Evolutionary conservation across 805 yeast genomes (phyloP).

Genomic region (Candida qinlingensis): DNA sequence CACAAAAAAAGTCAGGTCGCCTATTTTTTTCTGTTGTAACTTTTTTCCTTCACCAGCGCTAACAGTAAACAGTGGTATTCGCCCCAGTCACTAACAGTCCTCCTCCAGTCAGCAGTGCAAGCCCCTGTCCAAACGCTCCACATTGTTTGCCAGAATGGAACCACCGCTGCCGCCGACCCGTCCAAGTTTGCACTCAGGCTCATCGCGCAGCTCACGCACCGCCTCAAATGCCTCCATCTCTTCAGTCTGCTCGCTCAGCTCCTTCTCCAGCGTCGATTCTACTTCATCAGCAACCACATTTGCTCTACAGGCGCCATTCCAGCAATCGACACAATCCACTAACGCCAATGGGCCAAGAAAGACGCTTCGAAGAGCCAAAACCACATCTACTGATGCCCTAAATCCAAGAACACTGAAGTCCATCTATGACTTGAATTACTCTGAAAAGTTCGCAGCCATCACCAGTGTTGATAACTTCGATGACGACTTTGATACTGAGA

Average conservation of each 20-base stretch:
- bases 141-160: conserved; percentile 4
- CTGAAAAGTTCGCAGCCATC: conserved; percentile 15
- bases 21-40: not conserved
- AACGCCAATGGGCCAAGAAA: conserved; percentile 1
- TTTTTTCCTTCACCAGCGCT: not conserved
- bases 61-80: not conserved
- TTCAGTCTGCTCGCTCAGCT: conserved; percentile 19
- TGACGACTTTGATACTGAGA: conserved; percentile 6
- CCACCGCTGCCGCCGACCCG: conserved; percentile 8
- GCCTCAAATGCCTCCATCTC: conserved; percentile 21
- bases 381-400: conserved; percentile 8
- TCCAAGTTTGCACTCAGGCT: conserved; percentile 6
- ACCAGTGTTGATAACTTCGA: conserved; percentile 7
- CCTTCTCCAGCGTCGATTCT: conserved; percentile 21
- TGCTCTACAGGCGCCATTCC: conserved; percentile 5
- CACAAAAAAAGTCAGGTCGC: not conserved
- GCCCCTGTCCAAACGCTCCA: not conserved
- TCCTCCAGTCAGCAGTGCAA: not conserved
- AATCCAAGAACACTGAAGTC: conserved; percentile 4
- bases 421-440: conserved; percentile 16
- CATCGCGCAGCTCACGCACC: conserved; percentile 15
- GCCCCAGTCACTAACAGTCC: not conserved
- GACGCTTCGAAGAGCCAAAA: conserved; percentile 21
- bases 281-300: not conserved
- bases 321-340: not conserved